phyloP scores from a whole-genome alignment of 2,329 filamentous ascomycete genomes.

The Alternaria sp. region DNA sequence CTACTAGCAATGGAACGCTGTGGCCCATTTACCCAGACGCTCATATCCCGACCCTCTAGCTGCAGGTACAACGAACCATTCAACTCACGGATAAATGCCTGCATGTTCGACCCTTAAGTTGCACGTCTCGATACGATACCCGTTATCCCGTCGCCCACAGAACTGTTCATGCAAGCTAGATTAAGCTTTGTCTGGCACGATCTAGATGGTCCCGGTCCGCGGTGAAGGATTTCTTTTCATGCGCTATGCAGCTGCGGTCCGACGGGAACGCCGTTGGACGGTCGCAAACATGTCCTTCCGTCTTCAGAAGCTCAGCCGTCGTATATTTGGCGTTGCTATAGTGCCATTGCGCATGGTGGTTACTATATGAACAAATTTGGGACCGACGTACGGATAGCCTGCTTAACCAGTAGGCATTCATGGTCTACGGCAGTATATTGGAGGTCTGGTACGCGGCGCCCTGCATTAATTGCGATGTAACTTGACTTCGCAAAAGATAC shows the following conservation, averaged over 20 bases:
- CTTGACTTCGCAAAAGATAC: slow-evolving; percentile 10
- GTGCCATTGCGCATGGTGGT: neutral
- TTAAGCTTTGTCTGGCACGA: slow-evolving; percentile 3
- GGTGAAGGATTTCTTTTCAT: neutral
- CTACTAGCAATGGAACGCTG: neutral
- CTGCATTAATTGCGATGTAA: neutral
- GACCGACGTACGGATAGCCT: neutral
- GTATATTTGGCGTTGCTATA: neutral
- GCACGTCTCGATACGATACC: slow-evolving; percentile 11
- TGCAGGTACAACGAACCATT: slow-evolving; percentile 9
- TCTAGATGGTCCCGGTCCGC: neutral
- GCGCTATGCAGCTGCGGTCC: slow-evolving; percentile 11
- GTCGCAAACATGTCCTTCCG: neutral
- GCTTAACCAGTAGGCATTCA: neutral
- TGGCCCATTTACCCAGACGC: slow-evolving; percentile 13
- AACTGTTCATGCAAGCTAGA: slow-evolving; percentile 12
- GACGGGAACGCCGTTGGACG: neutral
- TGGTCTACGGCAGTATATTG: neutral
- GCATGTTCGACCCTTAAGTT: neutral
- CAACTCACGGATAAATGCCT: slow-evolving; percentile 18
- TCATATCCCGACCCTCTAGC: neutral
- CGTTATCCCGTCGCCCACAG: slow-evolving; percentile 12
- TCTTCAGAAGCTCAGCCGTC: neutral
- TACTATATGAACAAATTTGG: neutral
- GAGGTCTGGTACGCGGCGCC: neutral